A percentile compares a stretch with the other conserved stretches of the same genome.
phyloP scores from a whole-genome alignment of 1,284 basidiomycete genomes.

The Neotropicomus parvogracilis region DNA sequence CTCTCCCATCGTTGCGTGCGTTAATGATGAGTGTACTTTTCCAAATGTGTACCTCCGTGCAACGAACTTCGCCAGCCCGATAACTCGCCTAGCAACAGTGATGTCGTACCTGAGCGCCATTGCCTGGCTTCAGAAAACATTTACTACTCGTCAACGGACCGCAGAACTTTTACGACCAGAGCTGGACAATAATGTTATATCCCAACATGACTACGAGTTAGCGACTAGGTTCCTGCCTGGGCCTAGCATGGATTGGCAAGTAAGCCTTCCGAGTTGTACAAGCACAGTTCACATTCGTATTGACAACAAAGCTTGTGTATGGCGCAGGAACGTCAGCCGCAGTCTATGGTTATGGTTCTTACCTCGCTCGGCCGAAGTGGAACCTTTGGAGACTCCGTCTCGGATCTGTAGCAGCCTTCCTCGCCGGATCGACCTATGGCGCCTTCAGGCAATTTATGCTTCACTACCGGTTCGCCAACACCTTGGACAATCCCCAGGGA shows the following conservation, averaged over 20 bases:
- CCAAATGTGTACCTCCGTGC: neutral
- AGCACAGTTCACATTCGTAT: constrained; percentile 2
- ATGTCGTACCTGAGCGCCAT: constrained; percentile 29
- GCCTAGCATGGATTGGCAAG: constrained; percentile 40
- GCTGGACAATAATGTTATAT: constrained; percentile 51
- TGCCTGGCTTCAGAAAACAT: constrained; percentile 41
- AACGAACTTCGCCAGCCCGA: neutral
- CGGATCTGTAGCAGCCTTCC: constrained; percentile 24
- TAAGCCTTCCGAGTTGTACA: constrained; percentile 22
- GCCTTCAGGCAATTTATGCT: constrained; percentile 42
- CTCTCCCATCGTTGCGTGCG: constrained; percentile 4
- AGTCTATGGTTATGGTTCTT: constrained; percentile 30
- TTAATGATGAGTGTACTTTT: too few relatives aligned
- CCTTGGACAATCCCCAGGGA: constrained; percentile 45
- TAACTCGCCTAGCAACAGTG: neutral
- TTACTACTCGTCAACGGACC: constrained; percentile 34
- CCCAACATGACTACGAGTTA: constrained; percentile 51
- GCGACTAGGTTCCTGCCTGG: constrained; percentile 51
- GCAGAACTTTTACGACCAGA: constrained; percentile 54
- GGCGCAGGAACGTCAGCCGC: constrained; percentile 27
- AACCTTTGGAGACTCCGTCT: constrained; percentile 24
- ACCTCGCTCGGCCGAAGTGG: constrained; percentile 31
- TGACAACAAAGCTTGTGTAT: constrained; percentile 27
- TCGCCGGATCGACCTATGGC: constrained; percentile 31
- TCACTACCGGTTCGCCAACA: constrained; percentile 44